Base-by-base conservation (phyloP, 495 filamentous ascomycete genomes). In the Pseudoneurospora amorphoporcata region DNA sequence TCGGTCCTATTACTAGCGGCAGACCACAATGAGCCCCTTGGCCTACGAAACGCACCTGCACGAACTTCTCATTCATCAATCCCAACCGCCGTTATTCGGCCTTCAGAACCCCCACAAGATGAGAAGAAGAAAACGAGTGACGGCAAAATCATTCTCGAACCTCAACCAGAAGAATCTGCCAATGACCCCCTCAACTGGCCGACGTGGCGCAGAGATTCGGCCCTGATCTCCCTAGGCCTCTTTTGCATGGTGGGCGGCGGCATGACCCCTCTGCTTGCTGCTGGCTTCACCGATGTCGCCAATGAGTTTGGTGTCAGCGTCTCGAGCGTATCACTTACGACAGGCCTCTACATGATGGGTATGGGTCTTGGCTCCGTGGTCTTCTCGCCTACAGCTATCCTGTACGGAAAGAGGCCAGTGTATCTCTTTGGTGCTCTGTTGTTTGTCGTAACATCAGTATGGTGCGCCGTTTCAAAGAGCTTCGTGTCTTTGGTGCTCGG, bases 171-270 rank as follows among this genome's bases (percentile, higher is more conserved):
- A 58, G 93, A 97, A 43, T 93, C 92, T 0, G 83, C 85, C 37
- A 97, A 99, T 73, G 95, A 99, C 76, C 95, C 95, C 0, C 81
- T 99, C 58, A 99, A 99, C 76, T 99, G 95, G 95, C 89, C 92
- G 3, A 81, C 85, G 2, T 93, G 92, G 91, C 88, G 93, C 40
- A 84, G 95, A 81, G 93, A 98, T 83, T 77, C 87, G 39, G 93
- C 95, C 0, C 80, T 99, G 74, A 73, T 97, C 7, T 95, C 91
- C 0, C 83, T 99, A 12, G 94, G 95, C 0, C 91, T 97, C 76
- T 97, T 96, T 80, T 97, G 92, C 77, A 89, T 97, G 86, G 84
- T 98, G 71, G 95, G 95, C 71, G 95, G 95, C 19, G 95, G 95
- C 41, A 97, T 97, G 86, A 97, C 95, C 0, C 91, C 95, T 0